These are phyloP conservation scores for Diplodia intermedia DNA, from an alignment of 2,329 filamentous ascomycete species.

Conservation along the genomic window DNA sequence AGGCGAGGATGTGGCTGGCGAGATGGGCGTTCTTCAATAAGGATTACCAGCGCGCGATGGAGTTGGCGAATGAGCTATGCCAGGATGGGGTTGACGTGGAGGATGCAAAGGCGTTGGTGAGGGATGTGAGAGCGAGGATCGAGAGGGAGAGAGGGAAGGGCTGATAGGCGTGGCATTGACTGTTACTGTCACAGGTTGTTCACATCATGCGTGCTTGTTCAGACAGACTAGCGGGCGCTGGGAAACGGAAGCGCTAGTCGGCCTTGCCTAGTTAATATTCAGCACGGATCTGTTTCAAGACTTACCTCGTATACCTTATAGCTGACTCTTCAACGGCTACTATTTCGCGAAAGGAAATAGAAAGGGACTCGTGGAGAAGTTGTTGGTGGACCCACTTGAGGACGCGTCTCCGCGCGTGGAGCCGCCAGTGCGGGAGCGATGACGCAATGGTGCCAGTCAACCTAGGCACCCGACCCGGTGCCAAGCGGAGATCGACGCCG, in stretches of 20 bases:
- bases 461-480: not conserved
- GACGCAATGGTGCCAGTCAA: conserved; percentile 20
- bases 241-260: too few relatives aligned
- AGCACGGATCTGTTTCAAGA: too few relatives aligned
- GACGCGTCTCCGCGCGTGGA: not conserved
- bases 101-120: conserved; percentile 90
- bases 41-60: conserved; percentile 77
- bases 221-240: too few relatives aligned
- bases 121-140: conserved; percentile 81
- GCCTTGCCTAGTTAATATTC: too few relatives aligned
- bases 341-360: not conserved
- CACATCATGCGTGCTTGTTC: too few relatives aligned
- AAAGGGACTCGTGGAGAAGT: not conserved
- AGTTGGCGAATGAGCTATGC: conserved; percentile 87
- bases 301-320: too few relatives aligned
- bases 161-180: not conserved
- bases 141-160: conserved; percentile 52
- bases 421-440: conserved; percentile 5
- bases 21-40: conserved; percentile 76
- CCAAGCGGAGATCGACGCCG: conserved; percentile 14
- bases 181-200: too few relatives aligned
- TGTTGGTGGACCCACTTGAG: not conserved
- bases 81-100: conserved; percentile 97
- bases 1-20: conserved; percentile 92
- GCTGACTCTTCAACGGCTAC: not conserved